Evolutionary conservation across 139 green algal genomes (phyloP).

Genomic region (Eudorina sp.): DNA sequence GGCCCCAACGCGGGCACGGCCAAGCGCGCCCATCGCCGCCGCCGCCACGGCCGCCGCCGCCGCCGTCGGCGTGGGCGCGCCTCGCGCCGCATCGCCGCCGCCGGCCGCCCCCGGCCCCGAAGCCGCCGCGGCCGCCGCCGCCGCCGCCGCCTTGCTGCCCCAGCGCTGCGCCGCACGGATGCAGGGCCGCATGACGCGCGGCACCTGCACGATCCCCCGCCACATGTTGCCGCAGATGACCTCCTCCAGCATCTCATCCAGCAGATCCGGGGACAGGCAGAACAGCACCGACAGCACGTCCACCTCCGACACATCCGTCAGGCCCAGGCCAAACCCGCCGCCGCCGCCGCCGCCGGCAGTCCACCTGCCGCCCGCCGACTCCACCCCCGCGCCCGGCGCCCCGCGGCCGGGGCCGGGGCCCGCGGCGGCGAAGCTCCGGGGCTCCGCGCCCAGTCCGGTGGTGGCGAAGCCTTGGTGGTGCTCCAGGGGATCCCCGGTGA

Average conservation of each 20-base stretch:
- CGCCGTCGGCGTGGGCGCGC: too few species aligned
- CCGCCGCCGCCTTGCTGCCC: not conserved
- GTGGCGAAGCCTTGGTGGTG: not conserved
- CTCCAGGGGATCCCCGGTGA: not conserved
- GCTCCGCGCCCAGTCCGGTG: not conserved
- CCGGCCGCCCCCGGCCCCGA: too few species aligned
- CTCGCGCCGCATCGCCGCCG: too few species aligned
- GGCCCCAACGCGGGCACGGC: not conserved
- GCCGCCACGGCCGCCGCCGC: not conserved
- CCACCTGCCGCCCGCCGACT: too few species aligned
- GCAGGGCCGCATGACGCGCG: conserved; percentile 37
- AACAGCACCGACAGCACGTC: conserved; percentile 33
- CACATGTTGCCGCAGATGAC: conserved; percentile 49
- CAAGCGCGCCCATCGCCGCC: too few species aligned
- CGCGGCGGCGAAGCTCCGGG: not conserved
- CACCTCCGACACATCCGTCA: not conserved
- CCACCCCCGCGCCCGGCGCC: too few species aligned
- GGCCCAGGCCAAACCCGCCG: not conserved
- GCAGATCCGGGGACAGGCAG: conserved; percentile 34
- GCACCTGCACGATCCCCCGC: conserved; percentile 36
- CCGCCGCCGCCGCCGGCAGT: not conserved
- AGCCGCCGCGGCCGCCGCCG: not conserved
- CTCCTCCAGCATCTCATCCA: conserved; percentile 48
- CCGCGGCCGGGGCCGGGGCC: too few species aligned
- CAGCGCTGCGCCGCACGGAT: conserved; percentile 33